Evolutionary conservation across 1,284 basidiomycete genomes (phyloP).

Genomic region (Athelia sp.): DNA sequence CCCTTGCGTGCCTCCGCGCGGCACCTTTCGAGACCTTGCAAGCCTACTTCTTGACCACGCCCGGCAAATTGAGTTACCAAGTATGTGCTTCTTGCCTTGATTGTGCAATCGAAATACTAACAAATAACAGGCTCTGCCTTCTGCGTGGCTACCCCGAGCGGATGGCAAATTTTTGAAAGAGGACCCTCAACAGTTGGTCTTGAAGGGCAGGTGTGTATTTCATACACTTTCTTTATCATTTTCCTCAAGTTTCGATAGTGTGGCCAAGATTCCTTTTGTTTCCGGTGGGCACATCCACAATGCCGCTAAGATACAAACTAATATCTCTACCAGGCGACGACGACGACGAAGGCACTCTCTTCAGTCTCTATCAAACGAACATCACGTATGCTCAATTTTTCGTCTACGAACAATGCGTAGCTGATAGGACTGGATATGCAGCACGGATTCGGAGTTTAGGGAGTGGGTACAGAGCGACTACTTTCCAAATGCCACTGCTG

Average conservation of each 20-base stretch:
- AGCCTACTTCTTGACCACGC: slow-evolving; percentile 36
- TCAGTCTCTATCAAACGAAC: slow-evolving; percentile 37
- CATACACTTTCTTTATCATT: slow-evolving; percentile 21
- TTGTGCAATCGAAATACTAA: background rate
- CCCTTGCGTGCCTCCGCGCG: slow-evolving; percentile 42
- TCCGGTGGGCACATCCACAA: background rate
- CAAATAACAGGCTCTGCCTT: slow-evolving; percentile 28
- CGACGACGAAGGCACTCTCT: slow-evolving; percentile 50
- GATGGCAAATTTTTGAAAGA: slow-evolving; percentile 47
- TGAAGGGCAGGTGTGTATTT: slow-evolving; percentile 35
- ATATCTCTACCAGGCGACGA: slow-evolving; percentile 27
- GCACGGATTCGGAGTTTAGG: too few species aligned
- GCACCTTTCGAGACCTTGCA: slow-evolving; percentile 38
- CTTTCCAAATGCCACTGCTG: too few species aligned
- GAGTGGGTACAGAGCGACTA: too few species aligned
- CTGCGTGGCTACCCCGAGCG: slow-evolving; percentile 44
- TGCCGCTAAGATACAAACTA: background rate
- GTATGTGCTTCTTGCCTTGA: slow-evolving; percentile 17
- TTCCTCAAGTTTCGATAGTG: too few species aligned
- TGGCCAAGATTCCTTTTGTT: too few species aligned
- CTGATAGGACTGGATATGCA: too few species aligned
- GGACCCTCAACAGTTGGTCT: slow-evolving; percentile 33
- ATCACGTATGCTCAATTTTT: slow-evolving; percentile 35
- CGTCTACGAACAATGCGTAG: too few species aligned
- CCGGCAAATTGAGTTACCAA: slow-evolving; percentile 40